phyloP scores from a whole-genome alignment of 768 basidiomycete species.

The Candolleomyces eurysporus region DNA sequence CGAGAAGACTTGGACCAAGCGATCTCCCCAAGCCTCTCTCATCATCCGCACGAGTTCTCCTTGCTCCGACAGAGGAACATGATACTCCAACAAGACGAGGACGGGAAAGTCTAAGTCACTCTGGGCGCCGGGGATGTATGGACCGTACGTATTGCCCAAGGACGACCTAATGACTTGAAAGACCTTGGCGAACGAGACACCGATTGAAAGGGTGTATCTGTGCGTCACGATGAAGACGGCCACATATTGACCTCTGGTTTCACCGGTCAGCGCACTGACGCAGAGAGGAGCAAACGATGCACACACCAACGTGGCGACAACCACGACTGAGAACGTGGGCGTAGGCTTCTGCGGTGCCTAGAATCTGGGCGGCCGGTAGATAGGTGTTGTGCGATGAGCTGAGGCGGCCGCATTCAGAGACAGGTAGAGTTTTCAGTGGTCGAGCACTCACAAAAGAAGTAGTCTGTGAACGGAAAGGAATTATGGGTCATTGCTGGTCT shows the following conservation, averaged over 20 bases:
- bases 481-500: constrained; percentile 36
- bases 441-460: constrained; percentile 51
- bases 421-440: neutral
- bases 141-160: constrained; percentile 31
- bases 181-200: constrained; percentile 50
- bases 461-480: constrained; percentile 43
- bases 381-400: constrained; percentile 72
- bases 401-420: constrained; percentile 11
- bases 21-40: constrained; percentile 51
- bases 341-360: constrained; percentile 55
- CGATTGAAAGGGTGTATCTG: constrained; percentile 55
- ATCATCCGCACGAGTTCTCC: constrained; percentile 51
- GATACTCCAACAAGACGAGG: constrained; percentile 61
- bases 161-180: constrained; percentile 47
- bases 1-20: constrained; percentile 43
- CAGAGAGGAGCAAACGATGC: neutral
- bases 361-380: constrained; percentile 54
- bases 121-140: neutral
- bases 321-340: constrained; percentile 49
- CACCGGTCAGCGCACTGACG: neutral
- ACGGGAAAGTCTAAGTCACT: constrained; percentile 33
- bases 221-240: constrained; percentile 61
- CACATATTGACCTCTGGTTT: constrained; percentile 62
- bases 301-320: constrained; percentile 52
- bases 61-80: constrained; percentile 51